A percentile compares a stretch with the other conserved stretches of the same genome.
Evolutionary conservation across 2,329 filamentous ascomycete genomes (phyloP).

Genomic region (Nemania abortiva): DNA sequence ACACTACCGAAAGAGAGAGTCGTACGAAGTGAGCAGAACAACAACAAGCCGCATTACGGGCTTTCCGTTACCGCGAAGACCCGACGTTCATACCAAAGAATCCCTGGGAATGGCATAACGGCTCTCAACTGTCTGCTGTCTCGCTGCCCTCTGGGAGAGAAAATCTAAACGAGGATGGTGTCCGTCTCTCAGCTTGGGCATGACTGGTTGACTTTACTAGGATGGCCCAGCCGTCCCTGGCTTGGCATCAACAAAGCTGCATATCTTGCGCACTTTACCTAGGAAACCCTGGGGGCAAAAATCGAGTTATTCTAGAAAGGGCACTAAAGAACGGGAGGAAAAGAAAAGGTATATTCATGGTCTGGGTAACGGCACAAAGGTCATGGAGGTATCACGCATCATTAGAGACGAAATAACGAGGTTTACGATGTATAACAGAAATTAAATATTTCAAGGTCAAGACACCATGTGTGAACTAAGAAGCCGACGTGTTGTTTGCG

Average conservation of each 20-base stretch:
- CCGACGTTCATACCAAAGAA: too few species aligned
- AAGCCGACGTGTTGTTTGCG: not conserved
- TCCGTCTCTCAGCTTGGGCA: too few species aligned
- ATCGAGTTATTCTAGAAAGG: not conserved
- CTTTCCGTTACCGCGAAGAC: too few species aligned
- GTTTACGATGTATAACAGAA: constrained; percentile 12
- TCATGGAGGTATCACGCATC: not conserved
- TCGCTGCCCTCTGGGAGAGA: not conserved
- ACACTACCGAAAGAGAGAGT: too few species aligned
- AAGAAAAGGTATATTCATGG: not conserved
- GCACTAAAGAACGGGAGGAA: not conserved
- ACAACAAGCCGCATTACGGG: too few species aligned
- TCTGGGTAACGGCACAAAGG: not conserved
- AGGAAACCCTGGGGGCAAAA: too few species aligned
- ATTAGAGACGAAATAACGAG: constrained; percentile 11
- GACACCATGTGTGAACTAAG: constrained; percentile 1
- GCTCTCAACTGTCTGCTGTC: not conserved
- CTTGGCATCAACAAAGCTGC: not conserved
- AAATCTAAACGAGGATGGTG: not conserved
- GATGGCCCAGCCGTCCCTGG: not conserved
- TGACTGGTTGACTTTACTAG: not conserved
- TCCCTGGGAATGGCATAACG: too few species aligned
- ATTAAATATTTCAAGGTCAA: constrained; percentile 1
- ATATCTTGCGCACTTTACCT: not conserved
- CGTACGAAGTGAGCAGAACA: too few species aligned